These are phyloP conservation scores for Ceratorhiza oryzae-sativae DNA, from an alignment of 1,284 basidiomycete genomes.

Conservation along the genomic window DNA sequence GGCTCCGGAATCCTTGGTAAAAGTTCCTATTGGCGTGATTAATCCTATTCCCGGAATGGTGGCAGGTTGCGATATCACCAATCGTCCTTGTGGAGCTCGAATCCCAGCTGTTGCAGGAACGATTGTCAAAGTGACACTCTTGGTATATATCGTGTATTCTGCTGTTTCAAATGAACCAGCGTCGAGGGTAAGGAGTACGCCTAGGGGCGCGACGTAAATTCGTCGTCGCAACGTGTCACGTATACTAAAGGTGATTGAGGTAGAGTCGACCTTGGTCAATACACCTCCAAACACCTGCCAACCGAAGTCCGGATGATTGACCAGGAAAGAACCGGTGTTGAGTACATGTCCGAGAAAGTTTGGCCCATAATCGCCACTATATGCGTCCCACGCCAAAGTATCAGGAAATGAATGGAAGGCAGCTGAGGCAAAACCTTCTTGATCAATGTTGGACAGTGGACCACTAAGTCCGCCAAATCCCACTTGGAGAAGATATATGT, in stretches of 20 bases:
- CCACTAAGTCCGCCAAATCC: slow-evolving; percentile 63
- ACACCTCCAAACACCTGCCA: slow-evolving; percentile 68
- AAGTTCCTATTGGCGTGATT: slow-evolving; percentile 54
- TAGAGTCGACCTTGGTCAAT: slow-evolving; percentile 52
- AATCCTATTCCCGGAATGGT: slow-evolving; percentile 52
- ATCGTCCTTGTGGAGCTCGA: slow-evolving; percentile 56
- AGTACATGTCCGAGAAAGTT: slow-evolving; percentile 65
- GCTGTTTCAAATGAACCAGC: slow-evolving; percentile 64
- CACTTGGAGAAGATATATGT: slow-evolving; percentile 62
- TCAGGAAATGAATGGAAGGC: slow-evolving; percentile 49
- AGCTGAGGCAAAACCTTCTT: slow-evolving; percentile 45
- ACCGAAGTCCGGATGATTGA: slow-evolving; percentile 65
- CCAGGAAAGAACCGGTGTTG: slow-evolving; percentile 61
- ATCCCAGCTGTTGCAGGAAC: slow-evolving; percentile 51
- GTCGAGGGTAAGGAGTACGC: slow-evolving; percentile 58
- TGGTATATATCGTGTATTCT: slow-evolving; percentile 53
- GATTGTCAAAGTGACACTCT: slow-evolving; percentile 56
- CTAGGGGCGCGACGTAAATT: slow-evolving; percentile 62
- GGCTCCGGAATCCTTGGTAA: slow-evolving; percentile 59
- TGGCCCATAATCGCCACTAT: slow-evolving; percentile 67
- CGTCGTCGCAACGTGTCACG: slow-evolving; percentile 60
- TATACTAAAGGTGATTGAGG: slow-evolving; percentile 56
- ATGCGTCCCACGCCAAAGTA: slow-evolving; percentile 65
- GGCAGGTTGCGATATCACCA: slow-evolving; percentile 59
- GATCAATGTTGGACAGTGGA: slow-evolving; percentile 63